Base-by-base conservation (phyloP, 2,329 filamentous ascomycete genomes). In the Madurella fahalii region DNA sequence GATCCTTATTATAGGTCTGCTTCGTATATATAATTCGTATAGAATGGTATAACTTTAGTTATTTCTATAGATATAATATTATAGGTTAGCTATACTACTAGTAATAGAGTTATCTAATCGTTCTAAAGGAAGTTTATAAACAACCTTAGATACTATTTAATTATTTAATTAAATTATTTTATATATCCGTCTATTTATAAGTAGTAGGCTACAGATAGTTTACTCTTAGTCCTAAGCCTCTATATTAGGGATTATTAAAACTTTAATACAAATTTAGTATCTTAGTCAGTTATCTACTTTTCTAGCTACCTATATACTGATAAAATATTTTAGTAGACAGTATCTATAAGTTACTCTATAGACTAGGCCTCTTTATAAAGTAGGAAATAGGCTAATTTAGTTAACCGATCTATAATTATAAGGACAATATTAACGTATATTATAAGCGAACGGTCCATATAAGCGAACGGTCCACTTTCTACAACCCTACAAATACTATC, bases 81-180 rank as follows among this genome's bases (percentile, higher is more conserved):
- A 37, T 61, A 63, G 17, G 54, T 51, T 7, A 63, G 53, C 42
- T 64, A 34, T 37, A 41, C 54, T 18, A 46, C 13, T 31, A 44
- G 52, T 40, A 61, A 47, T 13, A 57, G 46, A 15, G 52, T 30
- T 30, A 59, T 53, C 60, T 18, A 62, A 31, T 64, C 42, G 16
- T 63, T 43, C 45, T 61, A 46, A n/a, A 56, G 31, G 50, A 57
- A 59, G 40, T 59, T 60, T 15, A 62, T 30, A 34, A 58, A 65
- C 2, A 5, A 43, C 34, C 41, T 18, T 3, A 58, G 48, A 25
- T 59, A 59, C 32, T 50, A 25, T 20, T 59, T 43, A 1, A 59
- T 16, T 9, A 55, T 42, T 39, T 58, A 32, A 43, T 56, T 58
- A 2, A 58, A 42, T 34, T 37, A 39, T 49, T 60, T 53, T 9